A percentile compares a stretch with the other conserved stretches of the same genome.
Conservation (phyloP, 73 alveolate genomes). For the Paraurostyla sp. region DNA sequence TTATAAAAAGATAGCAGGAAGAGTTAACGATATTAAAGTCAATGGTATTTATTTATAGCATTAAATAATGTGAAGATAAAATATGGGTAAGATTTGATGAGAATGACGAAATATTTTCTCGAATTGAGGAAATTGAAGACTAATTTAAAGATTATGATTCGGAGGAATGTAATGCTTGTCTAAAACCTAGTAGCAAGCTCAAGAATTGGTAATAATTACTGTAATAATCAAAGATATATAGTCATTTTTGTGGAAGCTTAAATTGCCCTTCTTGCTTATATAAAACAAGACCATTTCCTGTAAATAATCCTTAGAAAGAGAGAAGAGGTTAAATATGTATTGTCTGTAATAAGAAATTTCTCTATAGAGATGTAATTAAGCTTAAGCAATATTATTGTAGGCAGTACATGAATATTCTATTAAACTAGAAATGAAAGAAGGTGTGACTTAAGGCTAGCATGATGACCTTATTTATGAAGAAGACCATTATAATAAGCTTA, state of each 20-base stretch:
- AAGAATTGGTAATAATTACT: not conserved
- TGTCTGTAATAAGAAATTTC: constrained; percentile 56
- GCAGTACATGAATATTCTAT: constrained; percentile 50
- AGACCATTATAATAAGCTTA: not conserved
- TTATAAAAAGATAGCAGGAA: not conserved
- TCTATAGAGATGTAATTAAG: constrained; percentile 53
- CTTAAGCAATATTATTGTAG: not conserved
- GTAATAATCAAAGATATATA: not conserved
- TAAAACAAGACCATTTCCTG: constrained; percentile 50
- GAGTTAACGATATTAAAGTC: constrained; percentile 6
- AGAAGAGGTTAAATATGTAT: constrained; percentile 43
- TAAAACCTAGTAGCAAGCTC: constrained; percentile 4
- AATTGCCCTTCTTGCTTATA: constrained; percentile 57
- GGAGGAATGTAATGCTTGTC: constrained; percentile 39
- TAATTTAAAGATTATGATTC: not conserved
- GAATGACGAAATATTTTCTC: constrained; percentile 23
- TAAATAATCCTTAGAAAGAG: not conserved
- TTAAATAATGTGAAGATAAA: not conserved
- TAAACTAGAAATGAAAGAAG: constrained; percentile 36
- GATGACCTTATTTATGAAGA: constrained; percentile 29
- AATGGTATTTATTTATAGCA: not conserved
- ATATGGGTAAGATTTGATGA: constrained; percentile 32
- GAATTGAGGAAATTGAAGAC: not conserved
- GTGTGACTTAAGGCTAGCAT: not conserved
- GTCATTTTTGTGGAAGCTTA: constrained; percentile 52